Base-by-base conservation (phyloP, 352 stramenopile genomes). In the Phytophthora foliorum region DNA sequence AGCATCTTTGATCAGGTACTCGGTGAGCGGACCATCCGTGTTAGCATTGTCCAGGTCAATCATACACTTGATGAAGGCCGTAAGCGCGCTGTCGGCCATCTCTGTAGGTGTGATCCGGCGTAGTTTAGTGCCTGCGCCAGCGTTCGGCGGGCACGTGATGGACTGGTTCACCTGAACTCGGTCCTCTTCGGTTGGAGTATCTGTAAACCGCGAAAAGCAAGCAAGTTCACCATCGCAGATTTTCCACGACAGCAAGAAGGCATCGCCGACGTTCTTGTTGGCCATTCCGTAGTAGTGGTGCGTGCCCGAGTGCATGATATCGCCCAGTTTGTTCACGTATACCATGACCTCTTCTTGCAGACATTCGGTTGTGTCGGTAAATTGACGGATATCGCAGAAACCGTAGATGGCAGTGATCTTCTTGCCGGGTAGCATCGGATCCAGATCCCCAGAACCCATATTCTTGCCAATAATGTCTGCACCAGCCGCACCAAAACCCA, bases 21-120 rank as follows among this genome's bases (percentile, higher is more conserved):
- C 85, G 7, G 84, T 92, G 5, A 95, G 74, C 4, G 74, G 62
- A 0, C 88, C 88, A 54, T 92, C 75, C 14, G 88, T 92, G 68
- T 94, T 95, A 25, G 86, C 86, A 50, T 94, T 92, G 61, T 94
- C 82, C 24, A 95, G 55, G 64, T 94, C 87, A 67, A 95, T 92
- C 80, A 98, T 95, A 25, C 93, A 97, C 77, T 98, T 98, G 60
- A 99, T 85, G 74, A 99, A 98, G n/a, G 93, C 92, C 34, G 97
- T 91, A 27, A 99, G 82, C 13, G 96, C 95, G 27, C 93, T 97
- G 58, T 98, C 96, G 3, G 94, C 94, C 80, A 99, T 90, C 51
- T 96, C 82, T 2, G 94, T 98, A 8, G 93, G 89, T 6, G 86
- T 89, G 49, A 96, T 81, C 31, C 84, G 86, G 19, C 89, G 84